Evolutionary conservation across 2,329 filamentous ascomycete genomes (phyloP).

Genomic region (Dactylellina haptotyla): DNA sequence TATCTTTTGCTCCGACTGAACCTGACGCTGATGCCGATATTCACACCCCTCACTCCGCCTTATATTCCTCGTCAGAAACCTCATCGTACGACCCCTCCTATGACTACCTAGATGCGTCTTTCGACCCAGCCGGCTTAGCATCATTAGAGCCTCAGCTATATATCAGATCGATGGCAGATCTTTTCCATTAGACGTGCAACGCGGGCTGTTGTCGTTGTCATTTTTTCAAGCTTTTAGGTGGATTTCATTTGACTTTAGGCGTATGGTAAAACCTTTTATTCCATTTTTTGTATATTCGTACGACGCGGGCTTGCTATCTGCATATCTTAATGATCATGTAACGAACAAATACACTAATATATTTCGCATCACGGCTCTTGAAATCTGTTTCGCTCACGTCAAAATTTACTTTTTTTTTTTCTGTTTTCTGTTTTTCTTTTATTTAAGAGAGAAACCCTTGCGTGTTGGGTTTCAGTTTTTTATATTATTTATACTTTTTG

Average conservation of each 20-base stretch:
- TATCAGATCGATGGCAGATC: not conserved
- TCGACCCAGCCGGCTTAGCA: conserved; percentile 2
- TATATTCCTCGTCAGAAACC: conserved; percentile 22
- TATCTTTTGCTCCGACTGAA: conserved; percentile 36
- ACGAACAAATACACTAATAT: conserved; percentile 5
- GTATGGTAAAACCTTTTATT: no score
- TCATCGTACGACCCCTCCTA: conserved; percentile 4
- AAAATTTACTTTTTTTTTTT: conserved; percentile 1
- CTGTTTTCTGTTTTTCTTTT: no score
- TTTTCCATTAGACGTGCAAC: conserved; percentile 2
- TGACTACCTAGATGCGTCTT: conserved; percentile 21
- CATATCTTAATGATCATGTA: conserved; percentile 21
- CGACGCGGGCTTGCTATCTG: not conserved
- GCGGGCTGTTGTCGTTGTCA: conserved; percentile 1
- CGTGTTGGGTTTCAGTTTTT: no score
- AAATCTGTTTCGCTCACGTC: not conserved
- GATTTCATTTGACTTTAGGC: not conserved
- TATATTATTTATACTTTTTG: not conserved
- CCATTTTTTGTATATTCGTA: not conserved
- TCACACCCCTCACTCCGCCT: conserved; percentile 14
- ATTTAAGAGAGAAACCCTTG: no score
- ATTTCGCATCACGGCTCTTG: not conserved
- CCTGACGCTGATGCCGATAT: conserved; percentile 24
- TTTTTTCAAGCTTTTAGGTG: not conserved
- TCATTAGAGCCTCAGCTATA: not conserved